Evolutionary conservation across 768 basidiomycete species (phyloP).

Genomic region (Leucocoprinus leucothites): DNA sequence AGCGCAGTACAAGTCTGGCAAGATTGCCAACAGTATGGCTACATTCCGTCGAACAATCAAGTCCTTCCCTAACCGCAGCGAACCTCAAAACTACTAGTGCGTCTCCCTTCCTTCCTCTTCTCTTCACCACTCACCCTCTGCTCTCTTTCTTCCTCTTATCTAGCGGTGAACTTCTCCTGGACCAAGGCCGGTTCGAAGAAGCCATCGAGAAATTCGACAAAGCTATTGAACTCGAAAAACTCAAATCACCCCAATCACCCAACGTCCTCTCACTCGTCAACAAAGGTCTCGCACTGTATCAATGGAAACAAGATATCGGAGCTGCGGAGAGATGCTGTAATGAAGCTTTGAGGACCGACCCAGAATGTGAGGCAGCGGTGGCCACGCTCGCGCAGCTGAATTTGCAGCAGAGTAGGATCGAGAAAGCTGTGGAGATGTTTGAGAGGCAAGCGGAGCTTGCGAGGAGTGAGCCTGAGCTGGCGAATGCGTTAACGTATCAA

Average conservation of each 20-base stretch:
- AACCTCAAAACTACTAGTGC: conserved; percentile 94
- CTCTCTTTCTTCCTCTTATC: not conserved
- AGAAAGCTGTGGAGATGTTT: conserved; percentile 85
- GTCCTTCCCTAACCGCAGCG: conserved; percentile 81
- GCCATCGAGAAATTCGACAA: conserved; percentile 91
- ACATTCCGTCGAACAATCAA: conserved; percentile 85
- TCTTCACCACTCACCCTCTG: not conserved
- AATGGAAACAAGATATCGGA: conserved; percentile 89
- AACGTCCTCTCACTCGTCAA: conserved; percentile 96
- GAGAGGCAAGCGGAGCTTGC: conserved; percentile 80
- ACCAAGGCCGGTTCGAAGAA: conserved; percentile 85
- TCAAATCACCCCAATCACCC: conserved; percentile 52
- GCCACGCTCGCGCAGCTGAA: conserved; percentile 93
- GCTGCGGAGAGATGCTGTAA: conserved; percentile 82
- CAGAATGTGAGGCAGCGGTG: conserved; percentile 95
- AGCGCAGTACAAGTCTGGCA: conserved; percentile 89
- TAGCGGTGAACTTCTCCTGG: conserved; percentile 92
- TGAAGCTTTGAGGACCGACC: conserved; percentile 85
- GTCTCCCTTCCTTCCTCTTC: conserved; percentile 22
- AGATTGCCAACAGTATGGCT: conserved; percentile 79
- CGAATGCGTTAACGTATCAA: conserved; percentile 73
- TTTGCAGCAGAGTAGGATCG: conserved; percentile 87
- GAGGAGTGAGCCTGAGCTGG: conserved; percentile 86
- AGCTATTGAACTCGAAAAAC: conserved; percentile 84
- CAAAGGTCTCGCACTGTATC: conserved; percentile 95